Conservation (phyloP, 169 alveolate species). For the Cyclospora cayetanensis region DNA sequence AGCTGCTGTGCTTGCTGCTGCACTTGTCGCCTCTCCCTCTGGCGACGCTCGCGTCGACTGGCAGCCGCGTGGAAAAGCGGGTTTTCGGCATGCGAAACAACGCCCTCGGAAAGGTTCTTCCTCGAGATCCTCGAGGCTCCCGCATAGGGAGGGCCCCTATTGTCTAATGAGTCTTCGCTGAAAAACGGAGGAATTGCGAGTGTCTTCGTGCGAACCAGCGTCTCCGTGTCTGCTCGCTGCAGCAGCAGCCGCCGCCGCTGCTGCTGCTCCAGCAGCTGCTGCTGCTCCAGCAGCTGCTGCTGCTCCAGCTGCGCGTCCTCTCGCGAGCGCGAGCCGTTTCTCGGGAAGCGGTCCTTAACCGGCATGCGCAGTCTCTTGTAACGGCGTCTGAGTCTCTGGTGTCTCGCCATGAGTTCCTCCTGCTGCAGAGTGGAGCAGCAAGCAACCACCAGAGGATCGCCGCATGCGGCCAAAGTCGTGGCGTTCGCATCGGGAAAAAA, state of each 20-base stretch:
- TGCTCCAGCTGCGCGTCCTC: neutral
- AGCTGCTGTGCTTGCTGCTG: constrained; percentile 25
- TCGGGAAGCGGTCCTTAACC: neutral
- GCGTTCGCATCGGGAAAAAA: neutral
- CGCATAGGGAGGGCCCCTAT: neutral
- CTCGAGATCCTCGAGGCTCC: neutral
- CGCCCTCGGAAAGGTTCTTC: neutral
- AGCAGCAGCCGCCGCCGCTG: neutral
- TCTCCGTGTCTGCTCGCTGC: neutral
- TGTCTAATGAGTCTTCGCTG: neutral
- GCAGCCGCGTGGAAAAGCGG: neutral
- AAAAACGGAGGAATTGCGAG: neutral
- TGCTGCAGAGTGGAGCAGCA: constrained; percentile 53
- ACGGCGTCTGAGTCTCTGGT: neutral
- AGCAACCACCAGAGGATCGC: neutral
- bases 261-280: neutral
- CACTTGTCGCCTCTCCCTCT: neutral
- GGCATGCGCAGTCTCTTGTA: neutral
- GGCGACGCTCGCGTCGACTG: neutral
- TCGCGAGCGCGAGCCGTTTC: neutral
- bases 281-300: neutral
- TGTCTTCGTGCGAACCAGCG: neutral
- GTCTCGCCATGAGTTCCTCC: neutral
- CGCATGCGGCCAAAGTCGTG: neutral
- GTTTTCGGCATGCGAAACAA: neutral